phyloP scores from a whole-genome alignment of 2,329 filamentous ascomycete species.

The Nakataea oryzae region DNA sequence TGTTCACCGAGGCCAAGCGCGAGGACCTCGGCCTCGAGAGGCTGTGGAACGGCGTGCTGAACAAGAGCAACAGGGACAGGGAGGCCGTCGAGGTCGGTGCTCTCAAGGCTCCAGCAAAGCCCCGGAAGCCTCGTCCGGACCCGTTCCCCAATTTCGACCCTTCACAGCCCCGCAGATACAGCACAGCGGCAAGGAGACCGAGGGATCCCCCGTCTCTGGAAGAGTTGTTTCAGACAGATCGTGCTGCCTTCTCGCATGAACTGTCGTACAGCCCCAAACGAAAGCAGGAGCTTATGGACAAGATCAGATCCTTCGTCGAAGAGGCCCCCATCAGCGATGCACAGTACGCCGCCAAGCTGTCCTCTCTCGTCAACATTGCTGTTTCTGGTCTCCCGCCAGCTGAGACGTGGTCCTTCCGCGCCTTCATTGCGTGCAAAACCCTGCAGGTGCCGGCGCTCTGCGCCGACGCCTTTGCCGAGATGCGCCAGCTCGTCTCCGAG shows the following conservation, averaged over 20 bases:
- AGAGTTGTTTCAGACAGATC: not conserved
- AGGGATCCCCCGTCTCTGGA: not conserved
- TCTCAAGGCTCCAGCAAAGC: not conserved
- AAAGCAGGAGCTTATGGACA: not conserved
- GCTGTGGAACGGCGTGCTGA: slow-evolving; percentile 36
- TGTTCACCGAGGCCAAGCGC: slow-evolving; percentile 43
- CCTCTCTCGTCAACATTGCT: slow-evolving; percentile 8
- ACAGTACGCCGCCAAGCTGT: not conserved
- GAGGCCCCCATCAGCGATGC: not conserved
- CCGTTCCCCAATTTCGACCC: not conserved
- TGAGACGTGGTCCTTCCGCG: slow-evolving; percentile 17
- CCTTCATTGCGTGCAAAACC: slow-evolving; percentile 8
- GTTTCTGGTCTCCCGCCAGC: slow-evolving; percentile 16
- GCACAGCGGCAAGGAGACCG: not conserved
- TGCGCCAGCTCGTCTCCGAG: slow-evolving; percentile 22
- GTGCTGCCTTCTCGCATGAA: not conserved
- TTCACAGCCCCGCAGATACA: not conserved
- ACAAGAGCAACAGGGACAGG: slow-evolving; percentile 12
- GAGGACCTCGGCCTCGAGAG: slow-evolving; percentile 41
- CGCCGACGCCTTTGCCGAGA: slow-evolving; percentile 5
- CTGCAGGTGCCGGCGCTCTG: slow-evolving; percentile 7
- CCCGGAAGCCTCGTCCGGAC: not conserved
- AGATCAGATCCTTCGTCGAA: not conserved
- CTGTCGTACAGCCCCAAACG: not conserved
- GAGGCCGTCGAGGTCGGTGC: not conserved